phyloP scores from a whole-genome alignment of 2,329 filamentous ascomycete species.

The Hawksworthiomyces lignivorus region DNA sequence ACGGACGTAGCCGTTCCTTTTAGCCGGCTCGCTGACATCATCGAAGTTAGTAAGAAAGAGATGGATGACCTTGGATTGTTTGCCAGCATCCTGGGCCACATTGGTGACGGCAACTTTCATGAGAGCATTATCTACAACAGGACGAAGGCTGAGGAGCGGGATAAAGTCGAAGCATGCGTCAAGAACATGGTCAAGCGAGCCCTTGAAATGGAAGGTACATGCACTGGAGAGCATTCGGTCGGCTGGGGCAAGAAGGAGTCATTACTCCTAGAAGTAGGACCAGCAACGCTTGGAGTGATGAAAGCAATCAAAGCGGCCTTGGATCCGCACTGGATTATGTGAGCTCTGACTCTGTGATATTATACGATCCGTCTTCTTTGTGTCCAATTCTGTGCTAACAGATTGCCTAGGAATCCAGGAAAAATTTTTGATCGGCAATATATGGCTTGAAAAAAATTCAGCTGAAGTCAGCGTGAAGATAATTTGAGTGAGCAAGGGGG shows the following conservation, averaged over 20 bases:
- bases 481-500: no score
- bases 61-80: slow-evolving; percentile 81
- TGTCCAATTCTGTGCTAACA: slow-evolving; percentile 7
- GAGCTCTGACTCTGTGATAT: slow-evolving; percentile 11
- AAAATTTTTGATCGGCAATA: slow-evolving; percentile 70
- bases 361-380: no score
- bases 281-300: slow-evolving; percentile 78
- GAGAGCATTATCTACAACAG: slow-evolving; percentile 84
- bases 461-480: no score
- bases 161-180: slow-evolving; percentile 72
- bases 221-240: slow-evolving; percentile 81
- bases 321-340: slow-evolving; percentile 78
- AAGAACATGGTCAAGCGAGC: slow-evolving; percentile 88
- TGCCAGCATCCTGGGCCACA: slow-evolving; percentile 79
- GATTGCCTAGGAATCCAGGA: slow-evolving; percentile 59
- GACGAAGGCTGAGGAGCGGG: slow-evolving; percentile 58
- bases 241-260: slow-evolving; percentile 81
- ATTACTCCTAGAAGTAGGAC: slow-evolving; percentile 69
- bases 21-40: slow-evolving; percentile 63
- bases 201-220: slow-evolving; percentile 88
- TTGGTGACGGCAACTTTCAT: slow-evolving; percentile 93
- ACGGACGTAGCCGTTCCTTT: slow-evolving; percentile 82
- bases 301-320: slow-evolving; percentile 72
- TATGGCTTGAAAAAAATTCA: no score
- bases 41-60: slow-evolving; percentile 80